phyloP scores from a whole-genome alignment of 225 moss, liverwort and hornwort genomes.

The Thuidium tamariscinum region DNA sequence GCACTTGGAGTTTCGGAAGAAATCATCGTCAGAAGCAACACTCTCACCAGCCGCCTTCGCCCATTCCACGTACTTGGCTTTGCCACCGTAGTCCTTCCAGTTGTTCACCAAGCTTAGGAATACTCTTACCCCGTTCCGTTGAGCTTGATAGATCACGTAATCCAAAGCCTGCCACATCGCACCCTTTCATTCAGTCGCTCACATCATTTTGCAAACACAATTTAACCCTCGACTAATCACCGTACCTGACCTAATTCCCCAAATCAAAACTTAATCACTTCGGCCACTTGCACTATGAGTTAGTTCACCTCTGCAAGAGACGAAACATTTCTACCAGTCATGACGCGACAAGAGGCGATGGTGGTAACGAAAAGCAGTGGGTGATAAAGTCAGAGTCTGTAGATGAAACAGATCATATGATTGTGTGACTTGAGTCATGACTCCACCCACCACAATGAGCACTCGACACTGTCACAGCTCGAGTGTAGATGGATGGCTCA shows the following conservation, averaged over 20 bases:
- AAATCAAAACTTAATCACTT: no score
- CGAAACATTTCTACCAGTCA: neutral
- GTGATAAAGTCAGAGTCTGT: neutral
- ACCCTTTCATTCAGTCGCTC: neutral
- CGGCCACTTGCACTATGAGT: neutral
- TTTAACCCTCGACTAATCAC: neutral
- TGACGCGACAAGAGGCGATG: neutral
- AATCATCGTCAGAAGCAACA: slow-evolving; percentile 36
- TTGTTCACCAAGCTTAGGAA: slow-evolving; percentile 54
- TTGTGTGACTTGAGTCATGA: neutral
- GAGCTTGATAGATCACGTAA: slow-evolving; percentile 48
- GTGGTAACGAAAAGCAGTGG: neutral
- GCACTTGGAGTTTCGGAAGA: slow-evolving; percentile 34
- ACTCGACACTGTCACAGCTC: neutral
- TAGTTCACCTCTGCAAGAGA: neutral
- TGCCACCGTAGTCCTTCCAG: slow-evolving; percentile 53
- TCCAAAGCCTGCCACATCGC: slow-evolving; percentile 40
- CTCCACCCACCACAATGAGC: neutral
- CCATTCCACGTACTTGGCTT: slow-evolving; percentile 53
- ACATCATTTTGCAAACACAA: neutral
- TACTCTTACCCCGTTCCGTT: slow-evolving; percentile 34
- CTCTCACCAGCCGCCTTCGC: slow-evolving; percentile 18
- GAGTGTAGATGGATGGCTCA: neutral
- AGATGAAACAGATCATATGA: neutral
- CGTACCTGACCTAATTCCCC: neutral